These are phyloP conservation scores for Rhytidiadelphus loreus DNA, from an alignment of 225 moss, liverwort and hornwort genomes.

Conservation along the genomic window DNA sequence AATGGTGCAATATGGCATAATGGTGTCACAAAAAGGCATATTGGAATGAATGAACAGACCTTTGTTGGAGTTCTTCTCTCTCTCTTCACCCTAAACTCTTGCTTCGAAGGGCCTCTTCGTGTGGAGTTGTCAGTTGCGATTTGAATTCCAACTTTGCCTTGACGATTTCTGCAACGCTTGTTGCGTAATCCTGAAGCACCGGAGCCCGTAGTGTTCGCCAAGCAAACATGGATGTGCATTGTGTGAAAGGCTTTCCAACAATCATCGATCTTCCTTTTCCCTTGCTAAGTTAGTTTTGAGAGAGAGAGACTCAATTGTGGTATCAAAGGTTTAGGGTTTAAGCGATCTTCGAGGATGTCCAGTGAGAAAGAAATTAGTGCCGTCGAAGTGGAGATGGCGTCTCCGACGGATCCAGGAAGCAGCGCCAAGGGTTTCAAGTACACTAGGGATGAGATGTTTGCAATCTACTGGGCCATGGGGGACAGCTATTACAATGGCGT, in stretches of 20 bases:
- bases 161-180: not conserved
- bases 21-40: not conserved
- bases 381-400: not conserved
- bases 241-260: not conserved
- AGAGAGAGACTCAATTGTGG: not conserved
- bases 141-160: not conserved
- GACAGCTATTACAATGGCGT: slow-evolving; percentile 12
- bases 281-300: not conserved
- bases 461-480: slow-evolving; percentile 26
- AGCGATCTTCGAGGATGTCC: not conserved
- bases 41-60: not conserved
- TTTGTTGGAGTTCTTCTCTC: not conserved
- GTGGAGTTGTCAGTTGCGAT: not conserved
- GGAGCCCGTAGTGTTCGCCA: not conserved
- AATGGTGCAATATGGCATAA: not conserved
- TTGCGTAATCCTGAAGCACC: not conserved
- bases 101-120: no score
- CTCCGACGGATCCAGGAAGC: not conserved
- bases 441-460: slow-evolving; percentile 27
- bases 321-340: not conserved
- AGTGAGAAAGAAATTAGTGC: not conserved
- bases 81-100: not conserved
- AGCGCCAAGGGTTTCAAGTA: not conserved
- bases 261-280: not conserved
- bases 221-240: not conserved